Percentiles rank a stretch among this genome's conserved stretches.
phyloP scores from a whole-genome alignment of 805 yeast genomes.

The Candida montana region DNA sequence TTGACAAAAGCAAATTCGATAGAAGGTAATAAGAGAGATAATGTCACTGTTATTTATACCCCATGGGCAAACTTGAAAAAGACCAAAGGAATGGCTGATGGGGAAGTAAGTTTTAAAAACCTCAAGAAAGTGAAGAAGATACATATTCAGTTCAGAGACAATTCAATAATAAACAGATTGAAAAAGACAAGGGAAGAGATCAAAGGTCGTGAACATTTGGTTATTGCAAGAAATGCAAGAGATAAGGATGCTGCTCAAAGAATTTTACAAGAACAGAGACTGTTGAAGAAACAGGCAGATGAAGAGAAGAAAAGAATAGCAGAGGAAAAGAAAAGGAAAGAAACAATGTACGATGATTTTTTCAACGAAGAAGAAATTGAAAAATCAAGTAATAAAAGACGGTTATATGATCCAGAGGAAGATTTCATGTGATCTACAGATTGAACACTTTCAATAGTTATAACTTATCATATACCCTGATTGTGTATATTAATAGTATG shows the following conservation, averaged over 20 bases:
- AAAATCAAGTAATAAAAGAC: constrained; percentile 39
- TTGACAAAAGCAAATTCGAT: constrained; percentile 74
- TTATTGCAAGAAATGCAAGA: constrained; percentile 35
- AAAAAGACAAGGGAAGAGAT: constrained; percentile 60
- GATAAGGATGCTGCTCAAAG: constrained; percentile 27
- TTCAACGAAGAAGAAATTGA: constrained; percentile 41
- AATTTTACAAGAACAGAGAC: constrained; percentile 23
- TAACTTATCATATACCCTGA: background rate
- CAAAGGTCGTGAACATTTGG: constrained; percentile 26
- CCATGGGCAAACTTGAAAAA: constrained; percentile 68
- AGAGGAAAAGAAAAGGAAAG: constrained; percentile 35
- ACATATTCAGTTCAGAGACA: constrained; percentile 51
- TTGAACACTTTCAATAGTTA: background rate
- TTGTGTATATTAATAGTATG: constrained; percentile 2
- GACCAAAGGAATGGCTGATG: constrained; percentile 68
- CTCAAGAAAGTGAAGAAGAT: constrained; percentile 47
- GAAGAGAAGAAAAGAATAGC: constrained; percentile 34
- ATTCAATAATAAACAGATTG: constrained; percentile 53
- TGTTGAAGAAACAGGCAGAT: constrained; percentile 24
- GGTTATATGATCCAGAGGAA: constrained; percentile 52
- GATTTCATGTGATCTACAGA: constrained; percentile 39
- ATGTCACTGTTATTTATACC: constrained; percentile 63
- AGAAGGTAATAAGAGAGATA: constrained; percentile 65
- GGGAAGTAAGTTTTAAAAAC: constrained; percentile 71
- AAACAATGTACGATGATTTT: constrained; percentile 43